Evolutionary conservation across 164 flowering plant genomes (phyloP).

Genomic region (Sextonia rubra): DNA sequence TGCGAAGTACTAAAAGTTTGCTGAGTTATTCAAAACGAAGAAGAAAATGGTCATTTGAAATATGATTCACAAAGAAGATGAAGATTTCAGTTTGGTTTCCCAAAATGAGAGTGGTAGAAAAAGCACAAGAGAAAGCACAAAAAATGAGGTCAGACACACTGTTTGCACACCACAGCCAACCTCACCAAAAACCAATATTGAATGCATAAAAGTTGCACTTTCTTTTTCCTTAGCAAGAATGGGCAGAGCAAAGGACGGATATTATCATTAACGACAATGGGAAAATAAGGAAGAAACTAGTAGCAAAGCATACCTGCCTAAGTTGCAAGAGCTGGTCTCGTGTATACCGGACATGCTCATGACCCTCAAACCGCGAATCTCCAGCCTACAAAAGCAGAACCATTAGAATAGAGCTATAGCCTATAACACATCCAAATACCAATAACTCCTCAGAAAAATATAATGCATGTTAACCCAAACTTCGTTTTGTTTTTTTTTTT

Average conservation of each 20-base stretch:
- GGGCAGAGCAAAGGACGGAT: background rate
- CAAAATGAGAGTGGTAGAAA: background rate
- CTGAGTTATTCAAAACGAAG: background rate
- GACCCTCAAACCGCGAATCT: slow-evolving; percentile 61
- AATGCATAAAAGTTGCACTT: background rate
- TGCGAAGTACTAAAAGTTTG: no score
- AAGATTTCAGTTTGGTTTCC: no score
- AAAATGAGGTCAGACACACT: background rate
- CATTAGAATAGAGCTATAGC: background rate
- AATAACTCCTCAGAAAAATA: background rate
- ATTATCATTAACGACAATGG: background rate
- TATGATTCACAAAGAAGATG: no score
- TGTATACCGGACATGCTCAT: slow-evolving; percentile 60
- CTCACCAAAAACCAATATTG: background rate
- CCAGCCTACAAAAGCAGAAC: slow-evolving; percentile 38
- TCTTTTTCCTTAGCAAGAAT: background rate
- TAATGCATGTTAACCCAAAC: background rate
- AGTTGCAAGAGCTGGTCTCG: slow-evolving; percentile 76
- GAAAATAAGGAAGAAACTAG: no score
- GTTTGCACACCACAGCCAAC: background rate
- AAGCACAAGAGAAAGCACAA: background rate
- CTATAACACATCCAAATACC: background rate
- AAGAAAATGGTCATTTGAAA: background rate
- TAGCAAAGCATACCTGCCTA: slow-evolving; percentile 47
- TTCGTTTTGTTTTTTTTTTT: no score